phyloP scores from a whole-genome alignment of 2,329 filamentous ascomycete genomes.

The Hymenoscyphus fraxineus region DNA sequence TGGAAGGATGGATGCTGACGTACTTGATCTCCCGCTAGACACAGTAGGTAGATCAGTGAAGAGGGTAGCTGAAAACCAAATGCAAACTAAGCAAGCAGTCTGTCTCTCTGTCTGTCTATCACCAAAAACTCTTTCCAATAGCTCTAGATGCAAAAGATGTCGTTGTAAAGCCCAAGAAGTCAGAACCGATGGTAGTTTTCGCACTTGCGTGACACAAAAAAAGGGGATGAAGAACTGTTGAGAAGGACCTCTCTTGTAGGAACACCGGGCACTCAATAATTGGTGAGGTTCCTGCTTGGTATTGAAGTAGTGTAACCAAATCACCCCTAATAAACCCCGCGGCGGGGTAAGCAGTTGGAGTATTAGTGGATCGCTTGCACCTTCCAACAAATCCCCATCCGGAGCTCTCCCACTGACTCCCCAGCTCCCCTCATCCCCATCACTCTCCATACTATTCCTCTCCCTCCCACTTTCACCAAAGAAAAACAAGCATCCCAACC shows the following conservation, averaged over 20 bases:
- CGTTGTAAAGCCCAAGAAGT: neutral
- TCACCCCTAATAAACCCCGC: neutral
- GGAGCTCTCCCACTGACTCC: too few species aligned
- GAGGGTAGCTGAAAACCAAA: too few species aligned
- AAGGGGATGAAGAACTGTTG: neutral
- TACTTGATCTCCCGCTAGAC: too few species aligned
- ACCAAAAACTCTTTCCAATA: neutral
- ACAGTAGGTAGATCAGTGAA: too few species aligned
- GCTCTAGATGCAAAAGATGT: neutral
- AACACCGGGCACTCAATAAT: neutral
- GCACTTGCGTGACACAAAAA: neutral
- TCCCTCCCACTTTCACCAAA: neutral
- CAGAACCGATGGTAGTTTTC: neutral
- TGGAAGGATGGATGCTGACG: too few species aligned
- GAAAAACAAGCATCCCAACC: too few species aligned
- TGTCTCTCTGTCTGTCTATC: neutral
- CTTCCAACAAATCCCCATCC: neutral
- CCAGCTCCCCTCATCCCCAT: too few species aligned
- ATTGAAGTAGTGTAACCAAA: slow-evolving; percentile 3
- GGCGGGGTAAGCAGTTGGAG: neutral
- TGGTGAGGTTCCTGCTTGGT: neutral
- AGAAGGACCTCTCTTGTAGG: neutral
- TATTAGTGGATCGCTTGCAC: neutral
- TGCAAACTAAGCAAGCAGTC: neutral
- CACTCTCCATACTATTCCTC: neutral